Evolutionary conservation across 176 grass and related monocot species (phyloP).

Genomic region (Paspalum vaginatum): DNA sequence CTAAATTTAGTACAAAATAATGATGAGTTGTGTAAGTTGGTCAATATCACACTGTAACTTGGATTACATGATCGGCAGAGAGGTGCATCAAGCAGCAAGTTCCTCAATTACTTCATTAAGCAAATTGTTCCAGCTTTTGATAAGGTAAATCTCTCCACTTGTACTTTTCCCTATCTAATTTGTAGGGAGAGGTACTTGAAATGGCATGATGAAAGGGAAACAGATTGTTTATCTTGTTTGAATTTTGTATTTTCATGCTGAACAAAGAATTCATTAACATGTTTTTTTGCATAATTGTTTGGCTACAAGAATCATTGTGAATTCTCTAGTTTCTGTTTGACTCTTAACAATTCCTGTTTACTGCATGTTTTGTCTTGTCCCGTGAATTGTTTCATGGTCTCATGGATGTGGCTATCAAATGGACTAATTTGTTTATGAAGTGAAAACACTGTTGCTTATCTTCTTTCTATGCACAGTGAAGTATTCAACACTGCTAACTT

Average conservation of each 20-base stretch:
- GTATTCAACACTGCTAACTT: neutral
- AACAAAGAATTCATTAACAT: neutral
- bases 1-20: constrained; percentile 6
- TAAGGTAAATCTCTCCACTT: constrained; percentile 69
- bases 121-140: constrained; percentile 95
- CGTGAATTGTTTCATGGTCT: neutral
- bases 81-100: constrained; percentile 96
- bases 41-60: constrained; percentile 33
- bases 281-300: neutral
- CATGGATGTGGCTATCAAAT: constrained; percentile 12
- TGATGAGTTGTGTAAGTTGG: constrained; percentile 14
- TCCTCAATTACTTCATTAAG: constrained; percentile 87
- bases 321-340: neutral
- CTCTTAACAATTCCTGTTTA: neutral
- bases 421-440: constrained; percentile 9
- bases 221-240: neutral
- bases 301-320: constrained; percentile 5
- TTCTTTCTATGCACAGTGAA: neutral
- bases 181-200: constrained; percentile 23
- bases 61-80: constrained; percentile 57
- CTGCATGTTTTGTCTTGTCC: neutral
- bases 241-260: constrained; percentile 1
- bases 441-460: neutral
- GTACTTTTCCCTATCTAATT: constrained; percentile 30
- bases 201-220: no score